These are phyloP conservation scores for Ophiocordyceps sinensis DNA, from an alignment of 2,329 filamentous ascomycete species.

Conservation along the genomic window DNA sequence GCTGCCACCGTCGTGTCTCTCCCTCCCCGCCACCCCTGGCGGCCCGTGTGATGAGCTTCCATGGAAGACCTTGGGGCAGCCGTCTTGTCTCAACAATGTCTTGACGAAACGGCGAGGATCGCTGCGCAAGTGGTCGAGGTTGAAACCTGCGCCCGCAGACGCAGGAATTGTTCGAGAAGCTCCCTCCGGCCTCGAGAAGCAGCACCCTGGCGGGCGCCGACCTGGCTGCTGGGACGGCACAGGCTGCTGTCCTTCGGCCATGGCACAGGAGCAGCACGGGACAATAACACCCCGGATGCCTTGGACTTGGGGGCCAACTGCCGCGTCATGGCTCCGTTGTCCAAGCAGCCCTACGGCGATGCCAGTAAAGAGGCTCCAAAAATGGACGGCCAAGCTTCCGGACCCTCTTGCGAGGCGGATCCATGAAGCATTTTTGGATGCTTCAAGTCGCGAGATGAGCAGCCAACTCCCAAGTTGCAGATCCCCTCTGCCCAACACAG, in stretches of 20 bases:
- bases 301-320: neutral
- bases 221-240: slow-evolving; percentile 1
- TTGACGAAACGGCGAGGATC: neutral
- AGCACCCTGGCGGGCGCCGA: neutral
- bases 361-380: neutral
- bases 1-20: neutral
- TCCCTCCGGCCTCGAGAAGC: neutral
- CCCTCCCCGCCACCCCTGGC: neutral
- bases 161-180: slow-evolving; percentile 3
- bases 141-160: neutral
- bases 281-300: neutral
- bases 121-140: neutral
- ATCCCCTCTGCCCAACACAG: too few relatives aligned
- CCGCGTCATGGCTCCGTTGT: neutral
- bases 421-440: neutral
- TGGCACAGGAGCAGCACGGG: neutral
- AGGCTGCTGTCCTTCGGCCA: neutral
- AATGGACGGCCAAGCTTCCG: neutral
- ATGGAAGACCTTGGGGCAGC: neutral
- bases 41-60: neutral
- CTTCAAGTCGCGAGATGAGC: neutral
- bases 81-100: neutral
- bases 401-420: neutral
- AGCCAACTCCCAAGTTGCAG: neutral
- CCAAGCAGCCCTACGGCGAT: neutral